Evolutionary conservation across 352 stramenopile species (phyloP).

Genomic region (Phytopythium chamaehyphon): DNA sequence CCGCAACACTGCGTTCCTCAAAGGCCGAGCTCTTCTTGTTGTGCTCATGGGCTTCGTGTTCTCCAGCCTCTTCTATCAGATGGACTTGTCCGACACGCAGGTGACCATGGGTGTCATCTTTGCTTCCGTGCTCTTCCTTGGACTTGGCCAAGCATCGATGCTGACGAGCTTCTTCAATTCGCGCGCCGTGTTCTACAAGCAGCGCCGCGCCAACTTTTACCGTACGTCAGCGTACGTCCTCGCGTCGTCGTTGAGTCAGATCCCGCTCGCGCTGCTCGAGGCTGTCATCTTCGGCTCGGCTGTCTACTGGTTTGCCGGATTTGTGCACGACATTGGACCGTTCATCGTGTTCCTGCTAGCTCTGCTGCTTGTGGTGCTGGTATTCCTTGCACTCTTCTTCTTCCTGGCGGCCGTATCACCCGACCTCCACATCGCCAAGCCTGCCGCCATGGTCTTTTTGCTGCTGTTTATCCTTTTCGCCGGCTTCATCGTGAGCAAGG

Average conservation of each 20-base stretch:
- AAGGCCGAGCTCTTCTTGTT: slow-evolving; percentile 40
- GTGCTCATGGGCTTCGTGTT: slow-evolving; percentile 53
- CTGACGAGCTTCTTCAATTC: slow-evolving; percentile 77
- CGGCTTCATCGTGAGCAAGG: slow-evolving; percentile 53
- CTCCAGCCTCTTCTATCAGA: slow-evolving; percentile 45
- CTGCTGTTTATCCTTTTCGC: slow-evolving; percentile 65
- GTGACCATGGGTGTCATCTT: slow-evolving; percentile 84
- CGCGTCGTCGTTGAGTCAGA: slow-evolving; percentile 37
- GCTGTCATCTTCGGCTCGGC: slow-evolving; percentile 82
- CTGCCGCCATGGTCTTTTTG: slow-evolving; percentile 51
- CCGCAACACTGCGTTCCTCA: slow-evolving; percentile 50
- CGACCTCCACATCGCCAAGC: slow-evolving; percentile 47
- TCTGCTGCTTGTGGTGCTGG: slow-evolving; percentile 59
- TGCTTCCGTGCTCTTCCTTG: slow-evolving; percentile 76
- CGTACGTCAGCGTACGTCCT: slow-evolving; percentile 80
- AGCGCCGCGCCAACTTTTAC: slow-evolving; percentile 86
- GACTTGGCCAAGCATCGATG: slow-evolving; percentile 69
- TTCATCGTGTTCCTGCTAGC: slow-evolving; percentile 76
- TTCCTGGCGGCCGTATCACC: slow-evolving; percentile 35
- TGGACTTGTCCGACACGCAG: slow-evolving; percentile 42
- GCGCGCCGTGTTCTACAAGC: slow-evolving; percentile 83
- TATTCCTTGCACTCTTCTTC: slow-evolving; percentile 51
- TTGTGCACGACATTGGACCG: slow-evolving; percentile 35
- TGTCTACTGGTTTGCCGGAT: slow-evolving; percentile 84
- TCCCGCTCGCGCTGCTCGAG: slow-evolving; percentile 67